These are phyloP conservation scores for Naganishia vaughanmartiniae DNA, from an alignment of 768 basidiomycete species.

Conservation along the genomic window DNA sequence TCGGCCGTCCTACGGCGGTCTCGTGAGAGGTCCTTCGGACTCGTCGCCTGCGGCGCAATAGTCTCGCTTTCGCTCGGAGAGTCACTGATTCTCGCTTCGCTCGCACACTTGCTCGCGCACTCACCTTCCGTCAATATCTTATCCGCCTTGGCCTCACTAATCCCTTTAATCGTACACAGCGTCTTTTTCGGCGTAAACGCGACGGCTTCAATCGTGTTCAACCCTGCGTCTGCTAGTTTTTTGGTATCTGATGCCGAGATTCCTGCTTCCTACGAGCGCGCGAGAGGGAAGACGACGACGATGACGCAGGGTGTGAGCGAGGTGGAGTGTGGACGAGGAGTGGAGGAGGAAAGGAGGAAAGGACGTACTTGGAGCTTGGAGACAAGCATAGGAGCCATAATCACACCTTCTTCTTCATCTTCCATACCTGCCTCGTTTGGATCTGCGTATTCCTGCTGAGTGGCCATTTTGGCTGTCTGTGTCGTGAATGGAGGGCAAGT, in stretches of 20 bases:
- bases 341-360: not conserved
- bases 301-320: too few relatives aligned
- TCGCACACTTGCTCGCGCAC: slow-evolving; percentile 36
- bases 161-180: slow-evolving; percentile 86
- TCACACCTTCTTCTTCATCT: slow-evolving; percentile 58
- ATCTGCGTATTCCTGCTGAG: slow-evolving; percentile 43
- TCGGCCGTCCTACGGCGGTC: too few relatives aligned
- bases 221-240: slow-evolving; percentile 87
- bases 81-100: too few relatives aligned
- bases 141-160: slow-evolving; percentile 94
- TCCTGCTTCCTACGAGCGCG: slow-evolving; percentile 71
- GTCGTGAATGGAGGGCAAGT: not conserved
- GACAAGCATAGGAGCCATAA: slow-evolving; percentile 79
- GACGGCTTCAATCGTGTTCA: slow-evolving; percentile 90
- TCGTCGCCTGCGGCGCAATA: too few relatives aligned
- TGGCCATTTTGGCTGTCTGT: slow-evolving; percentile 4
- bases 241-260: slow-evolving; percentile 87
- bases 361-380: slow-evolving; percentile 59
- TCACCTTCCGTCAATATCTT: slow-evolving; percentile 88
- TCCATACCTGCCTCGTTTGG: slow-evolving; percentile 45
- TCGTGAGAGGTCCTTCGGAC: too few relatives aligned
- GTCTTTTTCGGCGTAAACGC: slow-evolving; percentile 95
- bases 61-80: too few relatives aligned
- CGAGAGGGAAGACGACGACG: not conserved
- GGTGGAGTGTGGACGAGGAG: not conserved